Evolutionary conservation across 1,284 basidiomycete species (phyloP), one percentile per base, ranked within the genome.

Genomic region (Coniferiporia weirii): DNA sequence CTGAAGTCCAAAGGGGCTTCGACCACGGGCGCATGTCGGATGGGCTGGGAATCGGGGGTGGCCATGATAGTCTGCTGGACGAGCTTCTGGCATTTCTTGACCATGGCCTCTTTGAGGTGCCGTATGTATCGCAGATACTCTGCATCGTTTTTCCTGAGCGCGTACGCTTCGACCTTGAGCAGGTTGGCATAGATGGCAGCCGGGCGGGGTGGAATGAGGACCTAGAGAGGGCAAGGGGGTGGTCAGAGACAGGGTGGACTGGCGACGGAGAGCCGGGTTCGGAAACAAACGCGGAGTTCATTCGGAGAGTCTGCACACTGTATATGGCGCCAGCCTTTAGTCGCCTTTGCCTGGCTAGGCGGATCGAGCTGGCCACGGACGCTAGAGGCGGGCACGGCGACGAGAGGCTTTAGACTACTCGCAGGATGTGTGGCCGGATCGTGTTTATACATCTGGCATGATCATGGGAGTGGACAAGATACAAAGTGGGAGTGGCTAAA

Each of bases 21-120:
- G 45, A 86, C 72, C 9, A 84, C 83, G 62, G 83, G 80, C 68
- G 87, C 86, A 47, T 78, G 72, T 55, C 75, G 70, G 4, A 68
- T 22, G 17, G 45, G 20, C 13, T 70, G 62, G 68, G 66, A 68
- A 27, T 44, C 72, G 71, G 68, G 72, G 72, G 2, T 27, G 27
- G 27, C 27, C 27, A 27, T 27, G 27, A 66, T 63, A 6, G 72
- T 66, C 63, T 71, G 75, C 64, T 69, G 80, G 69, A 70, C 69
- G 51, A 88, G 72, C 61, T 82, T 79, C 64, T 83, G 82, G 68
- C 84, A 87, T 66, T 89, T 89, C 70, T 85, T 84, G 63, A 88
- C 81, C 85, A 89, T 87, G 55, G 87, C 79, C 68, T 89, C 87
- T 72, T 89, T 89, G 65, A 89, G 76, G 65, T 82, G 85, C 17